Conservation (phyloP, 192 early-diverging fungal species). For the Chytriomyces confervae region DNA sequence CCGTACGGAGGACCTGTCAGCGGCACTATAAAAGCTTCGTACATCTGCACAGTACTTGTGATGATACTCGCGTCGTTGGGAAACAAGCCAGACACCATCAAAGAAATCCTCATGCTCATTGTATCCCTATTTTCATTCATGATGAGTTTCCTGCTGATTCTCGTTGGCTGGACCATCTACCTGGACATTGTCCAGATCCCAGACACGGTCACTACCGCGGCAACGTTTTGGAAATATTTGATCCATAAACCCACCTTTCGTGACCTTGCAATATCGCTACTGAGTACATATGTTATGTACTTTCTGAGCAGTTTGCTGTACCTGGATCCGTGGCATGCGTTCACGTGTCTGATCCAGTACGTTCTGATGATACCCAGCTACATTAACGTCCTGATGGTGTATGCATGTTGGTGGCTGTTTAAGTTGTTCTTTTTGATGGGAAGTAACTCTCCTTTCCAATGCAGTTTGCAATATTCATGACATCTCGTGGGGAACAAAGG, state of each 20-base stretch:
- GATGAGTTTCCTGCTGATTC: constrained; percentile 70
- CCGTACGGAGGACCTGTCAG: constrained; percentile 72
- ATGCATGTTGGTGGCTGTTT: constrained; percentile 60
- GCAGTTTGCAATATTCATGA: constrained; percentile 59
- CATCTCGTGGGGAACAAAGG: constrained; percentile 66
- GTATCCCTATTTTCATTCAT: constrained; percentile 81
- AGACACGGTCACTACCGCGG: constrained; percentile 12
- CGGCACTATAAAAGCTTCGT: constrained; percentile 36
- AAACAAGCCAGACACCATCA: constrained; percentile 57
- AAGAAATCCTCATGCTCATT: constrained; percentile 67
- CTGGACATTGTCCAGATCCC: constrained; percentile 17
- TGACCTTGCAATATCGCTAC: constrained; percentile 44
- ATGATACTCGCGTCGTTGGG: constrained; percentile 56
- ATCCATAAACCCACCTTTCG: constrained; percentile 39
- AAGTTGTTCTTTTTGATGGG: not conserved
- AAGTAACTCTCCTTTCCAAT: constrained; percentile 5
- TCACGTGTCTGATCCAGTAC: constrained; percentile 54
- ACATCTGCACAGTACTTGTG: constrained; percentile 43
- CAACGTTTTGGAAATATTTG: constrained; percentile 2
- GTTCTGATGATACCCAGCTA: constrained; percentile 74
- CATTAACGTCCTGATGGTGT: constrained; percentile 87
- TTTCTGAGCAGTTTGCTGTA: constrained; percentile 43
- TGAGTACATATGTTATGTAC: constrained; percentile 53
- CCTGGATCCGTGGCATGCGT: constrained; percentile 52
- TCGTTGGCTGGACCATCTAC: constrained; percentile 44